Evolutionary conservation across 345 rosid genomes (phyloP).

Genomic region (Aethionema arabicum): DNA sequence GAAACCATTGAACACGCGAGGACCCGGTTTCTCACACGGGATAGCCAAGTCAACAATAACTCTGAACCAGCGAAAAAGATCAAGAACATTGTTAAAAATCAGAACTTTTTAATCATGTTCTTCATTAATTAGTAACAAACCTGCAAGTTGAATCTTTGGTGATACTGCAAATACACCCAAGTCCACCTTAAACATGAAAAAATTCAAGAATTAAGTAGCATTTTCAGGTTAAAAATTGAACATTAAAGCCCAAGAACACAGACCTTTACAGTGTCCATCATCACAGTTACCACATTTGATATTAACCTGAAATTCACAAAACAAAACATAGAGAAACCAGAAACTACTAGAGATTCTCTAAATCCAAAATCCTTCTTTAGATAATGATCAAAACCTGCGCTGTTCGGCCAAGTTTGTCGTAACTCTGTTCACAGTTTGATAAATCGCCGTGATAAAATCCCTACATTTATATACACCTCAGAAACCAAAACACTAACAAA

Average conservation of each 20-base stretch:
- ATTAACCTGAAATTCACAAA: constrained; percentile 58
- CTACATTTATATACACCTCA: constrained; percentile 42
- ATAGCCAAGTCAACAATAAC: constrained; percentile 73
- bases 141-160: constrained; percentile 80
- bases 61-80: constrained; percentile 45
- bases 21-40: constrained; percentile 84
- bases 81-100: constrained; percentile 4
- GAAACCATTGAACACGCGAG: constrained; percentile 77
- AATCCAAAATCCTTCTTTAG: constrained; percentile 2
- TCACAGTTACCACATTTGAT: constrained; percentile 77
- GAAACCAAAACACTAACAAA: constrained; percentile 3
- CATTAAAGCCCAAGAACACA: constrained; percentile 14
- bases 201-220: constrained; percentile 2
- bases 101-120: neutral
- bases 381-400: constrained; percentile 58
- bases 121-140: constrained; percentile 37
- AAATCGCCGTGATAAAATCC: constrained; percentile 81
- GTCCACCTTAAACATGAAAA: constrained; percentile 53
- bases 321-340: constrained; percentile 9
- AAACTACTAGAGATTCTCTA: neutral
- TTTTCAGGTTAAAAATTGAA: neutral
- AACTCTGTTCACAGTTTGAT: constrained; percentile 64
- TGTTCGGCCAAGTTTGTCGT: constrained; percentile 91
- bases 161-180: constrained; percentile 90
- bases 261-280: constrained; percentile 82